These are phyloP conservation scores for Fraxinus velutina DNA, from an alignment of 305 asterid genomes.

Conservation along the genomic window DNA sequence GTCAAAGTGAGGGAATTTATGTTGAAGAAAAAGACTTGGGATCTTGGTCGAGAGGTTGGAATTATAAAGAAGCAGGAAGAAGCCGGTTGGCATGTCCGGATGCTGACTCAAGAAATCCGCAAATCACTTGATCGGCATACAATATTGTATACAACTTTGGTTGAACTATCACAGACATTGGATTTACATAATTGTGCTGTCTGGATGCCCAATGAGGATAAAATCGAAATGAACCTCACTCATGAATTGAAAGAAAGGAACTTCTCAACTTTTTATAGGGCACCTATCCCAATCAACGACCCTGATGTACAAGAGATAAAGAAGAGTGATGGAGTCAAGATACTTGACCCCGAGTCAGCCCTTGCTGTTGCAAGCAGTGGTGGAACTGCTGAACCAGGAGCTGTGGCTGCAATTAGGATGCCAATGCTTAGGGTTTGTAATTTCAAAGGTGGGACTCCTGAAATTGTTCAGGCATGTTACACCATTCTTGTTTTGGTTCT, in stretches of 20 bases:
- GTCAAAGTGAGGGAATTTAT: slow-evolving; percentile 76
- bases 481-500: slow-evolving; percentile 88
- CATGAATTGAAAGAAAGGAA: slow-evolving; percentile 59
- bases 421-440: slow-evolving; percentile 88
- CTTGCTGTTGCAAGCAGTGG: slow-evolving; percentile 74
- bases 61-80: slow-evolving; percentile 73
- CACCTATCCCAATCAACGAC: slow-evolving; percentile 53
- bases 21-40: slow-evolving; percentile 85
- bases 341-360: slow-evolving; percentile 55
- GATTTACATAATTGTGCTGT: slow-evolving; percentile 79
- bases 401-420: slow-evolving; percentile 92
- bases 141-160: slow-evolving; percentile 78
- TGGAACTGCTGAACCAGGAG: slow-evolving; percentile 54
- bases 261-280: slow-evolving; percentile 33
- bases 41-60: slow-evolving; percentile 86
- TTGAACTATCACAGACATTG: slow-evolving; percentile 79
- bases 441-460: slow-evolving; percentile 97
- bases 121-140: slow-evolving; percentile 90
- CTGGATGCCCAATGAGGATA: slow-evolving; percentile 84
- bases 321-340: slow-evolving; percentile 54
- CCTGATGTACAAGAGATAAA: slow-evolving; percentile 67
- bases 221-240: slow-evolving; percentile 69
- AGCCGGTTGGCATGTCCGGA: slow-evolving; percentile 86
- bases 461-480: slow-evolving; percentile 75
- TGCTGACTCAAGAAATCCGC: slow-evolving; percentile 95